Percentiles rank a stretch among this genome's conserved stretches.
Conservation (phyloP, 306 rosid species). For the Leucaena leucocephala region DNA sequence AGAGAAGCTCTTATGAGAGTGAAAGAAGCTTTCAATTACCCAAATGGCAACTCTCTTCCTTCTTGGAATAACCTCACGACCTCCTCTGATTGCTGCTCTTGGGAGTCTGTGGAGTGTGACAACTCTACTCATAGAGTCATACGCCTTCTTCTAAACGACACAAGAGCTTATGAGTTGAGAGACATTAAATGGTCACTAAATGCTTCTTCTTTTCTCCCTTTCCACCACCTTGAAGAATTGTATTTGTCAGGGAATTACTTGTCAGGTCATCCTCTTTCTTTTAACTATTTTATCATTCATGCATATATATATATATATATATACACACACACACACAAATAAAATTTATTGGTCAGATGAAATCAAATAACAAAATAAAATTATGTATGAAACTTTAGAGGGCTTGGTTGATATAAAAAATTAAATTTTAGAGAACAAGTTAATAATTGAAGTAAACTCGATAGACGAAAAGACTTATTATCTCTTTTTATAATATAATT, state of each 20-base stretch:
- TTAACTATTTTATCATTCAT: not conserved
- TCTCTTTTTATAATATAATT: too few relatives aligned
- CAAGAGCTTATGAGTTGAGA: not conserved
- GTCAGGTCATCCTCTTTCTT: not conserved
- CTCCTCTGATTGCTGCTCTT: not conserved
- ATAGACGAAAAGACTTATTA: too few relatives aligned
- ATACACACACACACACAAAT: too few relatives aligned
- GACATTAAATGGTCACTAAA: conserved; percentile 7
- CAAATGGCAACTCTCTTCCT: conserved; percentile 21
- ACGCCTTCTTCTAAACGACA: not conserved
- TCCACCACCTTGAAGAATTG: not conserved
- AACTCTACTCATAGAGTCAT: not conserved
- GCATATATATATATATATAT: not conserved
- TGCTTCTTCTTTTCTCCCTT: conserved; percentile 15
- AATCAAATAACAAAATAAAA: too few relatives aligned
- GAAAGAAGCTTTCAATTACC: conserved; percentile 21
- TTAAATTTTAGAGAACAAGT: too few relatives aligned
- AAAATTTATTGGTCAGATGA: too few relatives aligned
- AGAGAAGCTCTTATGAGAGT: conserved; percentile 13
- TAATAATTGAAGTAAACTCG: too few relatives aligned
- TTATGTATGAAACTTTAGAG: too few relatives aligned
- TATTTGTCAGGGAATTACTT: not conserved
- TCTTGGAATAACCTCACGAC: not conserved
- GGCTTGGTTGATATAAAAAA: too few relatives aligned
- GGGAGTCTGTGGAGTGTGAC: conserved; percentile 16